A percentile compares a stretch with the other conserved stretches of the same genome.
Evolutionary conservation across 805 yeast genomes (phyloP).

Genomic region (Yamadazyma scolyti): DNA sequence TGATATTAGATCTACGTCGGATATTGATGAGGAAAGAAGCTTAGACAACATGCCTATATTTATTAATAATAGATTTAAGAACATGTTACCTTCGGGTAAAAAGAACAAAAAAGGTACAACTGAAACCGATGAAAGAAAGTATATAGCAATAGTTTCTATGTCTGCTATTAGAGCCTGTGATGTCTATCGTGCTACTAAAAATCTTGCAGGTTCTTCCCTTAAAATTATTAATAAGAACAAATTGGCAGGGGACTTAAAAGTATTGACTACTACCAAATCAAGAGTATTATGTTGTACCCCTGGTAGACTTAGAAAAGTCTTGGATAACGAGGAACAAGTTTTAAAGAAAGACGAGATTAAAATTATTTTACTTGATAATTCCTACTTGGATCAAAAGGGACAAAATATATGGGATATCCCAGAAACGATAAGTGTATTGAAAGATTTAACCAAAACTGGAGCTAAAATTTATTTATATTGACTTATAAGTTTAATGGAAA

Average conservation of each 20-base stretch:
- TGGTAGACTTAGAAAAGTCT: conserved; percentile 50
- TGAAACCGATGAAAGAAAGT: conserved; percentile 36
- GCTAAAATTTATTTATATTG: conserved; percentile 51
- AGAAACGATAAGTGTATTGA: conserved; percentile 42
- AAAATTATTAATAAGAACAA: conserved; percentile 77
- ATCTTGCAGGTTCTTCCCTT: conserved; percentile 49
- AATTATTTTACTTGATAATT: conserved; percentile 56
- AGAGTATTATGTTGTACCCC: conserved; percentile 63
- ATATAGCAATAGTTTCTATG: conserved; percentile 56
- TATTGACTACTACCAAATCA: conserved; percentile 41
- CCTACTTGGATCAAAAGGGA: conserved; percentile 58
- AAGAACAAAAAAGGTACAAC: conserved; percentile 17
- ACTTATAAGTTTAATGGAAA: conserved; percentile 17
- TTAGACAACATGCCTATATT: conserved; percentile 56
- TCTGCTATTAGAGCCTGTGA: conserved; percentile 90
- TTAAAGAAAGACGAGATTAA: conserved; percentile 43
- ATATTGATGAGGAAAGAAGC: conserved; percentile 47
- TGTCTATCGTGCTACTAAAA: conserved; percentile 59
- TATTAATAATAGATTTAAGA: conserved; percentile 46
- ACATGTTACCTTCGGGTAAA: conserved; percentile 38
- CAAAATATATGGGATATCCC: conserved; percentile 58
- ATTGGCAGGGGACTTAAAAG: conserved; percentile 55
- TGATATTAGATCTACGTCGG: conserved; percentile 60
- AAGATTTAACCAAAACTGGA: conserved; percentile 37
- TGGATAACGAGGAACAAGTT: conserved; percentile 40